Percentiles rank a stretch among this genome's conserved stretches.
These are phyloP conservation scores for Limonium bicolor DNA, from an alignment of 148 eudicot genomes.

Conservation along the genomic window DNA sequence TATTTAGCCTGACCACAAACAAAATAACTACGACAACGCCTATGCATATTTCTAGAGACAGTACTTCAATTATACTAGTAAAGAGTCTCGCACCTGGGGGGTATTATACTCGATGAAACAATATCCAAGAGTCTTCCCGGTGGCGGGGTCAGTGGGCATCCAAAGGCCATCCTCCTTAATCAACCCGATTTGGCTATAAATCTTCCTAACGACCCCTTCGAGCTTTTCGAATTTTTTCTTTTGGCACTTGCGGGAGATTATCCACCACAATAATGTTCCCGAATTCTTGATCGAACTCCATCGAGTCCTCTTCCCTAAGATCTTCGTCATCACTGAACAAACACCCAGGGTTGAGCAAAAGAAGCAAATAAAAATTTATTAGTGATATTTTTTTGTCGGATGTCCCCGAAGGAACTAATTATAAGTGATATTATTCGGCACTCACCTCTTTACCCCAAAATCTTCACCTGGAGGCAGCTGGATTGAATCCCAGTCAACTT, in stretches of 20 bases:
- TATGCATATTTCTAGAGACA: no score
- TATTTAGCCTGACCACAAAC: no score
- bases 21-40: no score
- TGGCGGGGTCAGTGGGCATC: constrained; percentile 63
- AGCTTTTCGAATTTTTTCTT: constrained; percentile 75
- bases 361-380: no score
- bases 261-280: constrained; percentile 65
- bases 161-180: constrained; percentile 69
- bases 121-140: constrained; percentile 55
- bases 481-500: constrained; percentile 31
- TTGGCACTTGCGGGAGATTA: constrained; percentile 64
- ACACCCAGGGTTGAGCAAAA: not conserved
- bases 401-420: no score
- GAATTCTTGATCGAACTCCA: constrained; percentile 55
- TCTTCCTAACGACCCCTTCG: constrained; percentile 63
- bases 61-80: no score
- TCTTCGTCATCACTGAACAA: constrained; percentile 45
- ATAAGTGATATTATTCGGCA: no score
- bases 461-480: constrained; percentile 49
- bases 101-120: constrained; percentile 80
- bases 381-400: no score
- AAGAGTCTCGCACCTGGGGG: constrained; percentile 82
- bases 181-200: constrained; percentile 55
- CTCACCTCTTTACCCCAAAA: constrained; percentile 52
- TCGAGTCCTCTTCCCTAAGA: constrained; percentile 31